phyloP scores from a whole-genome alignment of 306 rosid species.

The Sesbania bispinosa region DNA sequence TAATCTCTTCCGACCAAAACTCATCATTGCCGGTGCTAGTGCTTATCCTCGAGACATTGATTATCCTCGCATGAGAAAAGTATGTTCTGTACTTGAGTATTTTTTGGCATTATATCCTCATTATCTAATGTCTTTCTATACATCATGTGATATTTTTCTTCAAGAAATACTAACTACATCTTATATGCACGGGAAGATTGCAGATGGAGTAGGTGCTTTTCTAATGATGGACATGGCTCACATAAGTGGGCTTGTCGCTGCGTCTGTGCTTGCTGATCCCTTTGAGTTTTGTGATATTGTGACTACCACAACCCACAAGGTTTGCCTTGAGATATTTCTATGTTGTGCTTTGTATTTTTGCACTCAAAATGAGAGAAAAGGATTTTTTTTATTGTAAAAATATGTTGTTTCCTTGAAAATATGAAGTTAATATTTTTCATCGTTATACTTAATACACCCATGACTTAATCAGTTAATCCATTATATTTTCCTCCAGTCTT shows the following conservation, averaged over 20 bases:
- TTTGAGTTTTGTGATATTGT: constrained; percentile 90
- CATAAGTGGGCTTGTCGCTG: constrained; percentile 97
- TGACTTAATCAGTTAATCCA: too few relatives aligned
- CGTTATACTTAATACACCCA: too few relatives aligned
- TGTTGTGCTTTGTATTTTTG: constrained; percentile 9
- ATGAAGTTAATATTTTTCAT: background rate
- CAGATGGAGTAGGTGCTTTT: constrained; percentile 88
- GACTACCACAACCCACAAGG: constrained; percentile 99
- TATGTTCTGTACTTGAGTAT: constrained; percentile 28
- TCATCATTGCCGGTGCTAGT: constrained; percentile 95
- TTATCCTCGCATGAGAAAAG: constrained; percentile 92
- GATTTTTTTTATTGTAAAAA: background rate
- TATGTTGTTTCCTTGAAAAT: constrained; percentile 2
- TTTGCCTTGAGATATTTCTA: constrained; percentile 16
- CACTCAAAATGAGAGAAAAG: constrained; percentile 8
- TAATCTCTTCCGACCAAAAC: constrained; percentile 77
- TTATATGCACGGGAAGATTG: constrained; percentile 56
- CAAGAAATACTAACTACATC: constrained; percentile 25
- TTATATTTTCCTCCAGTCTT: constrained; percentile 55
- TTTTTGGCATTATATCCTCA: constrained; percentile 7
- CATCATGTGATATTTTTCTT: background rate
- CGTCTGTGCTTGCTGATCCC: constrained; percentile 84
- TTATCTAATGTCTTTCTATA: constrained; percentile 2
- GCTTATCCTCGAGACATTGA: constrained; percentile 99
- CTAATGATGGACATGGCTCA: constrained; percentile 99